A percentile compares a stretch with the other conserved stretches of the same genome.
phyloP scores from a whole-genome alignment of 345 rosid species.

The Eucalyptus erythrocorys region DNA sequence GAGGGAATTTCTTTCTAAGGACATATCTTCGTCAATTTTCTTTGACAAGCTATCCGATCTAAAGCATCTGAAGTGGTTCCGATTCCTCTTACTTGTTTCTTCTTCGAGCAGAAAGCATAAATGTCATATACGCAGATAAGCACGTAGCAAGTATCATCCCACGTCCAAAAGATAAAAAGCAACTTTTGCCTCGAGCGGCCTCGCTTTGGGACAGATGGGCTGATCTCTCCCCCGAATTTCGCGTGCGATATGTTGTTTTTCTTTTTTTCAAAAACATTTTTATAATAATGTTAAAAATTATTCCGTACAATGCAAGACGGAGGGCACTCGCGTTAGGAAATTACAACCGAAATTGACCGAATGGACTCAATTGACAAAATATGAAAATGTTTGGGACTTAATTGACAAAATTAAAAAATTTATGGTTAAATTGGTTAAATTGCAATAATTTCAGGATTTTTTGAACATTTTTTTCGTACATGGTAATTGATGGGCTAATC shows the following conservation, averaged over 20 bases:
- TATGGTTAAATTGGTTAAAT: too few species aligned
- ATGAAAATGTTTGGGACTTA: too few species aligned
- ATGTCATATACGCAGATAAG: background rate
- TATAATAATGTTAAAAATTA: too few species aligned
- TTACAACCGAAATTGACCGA: too few species aligned
- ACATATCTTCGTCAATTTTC: background rate
- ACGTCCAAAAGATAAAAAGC: background rate
- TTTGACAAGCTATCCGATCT: background rate
- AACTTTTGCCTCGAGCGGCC: background rate
- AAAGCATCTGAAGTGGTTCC: background rate
- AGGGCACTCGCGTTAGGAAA: too few species aligned
- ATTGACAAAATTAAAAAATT: too few species aligned
- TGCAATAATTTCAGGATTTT: too few species aligned
- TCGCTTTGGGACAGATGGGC: background rate
- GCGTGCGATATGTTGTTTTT: background rate
- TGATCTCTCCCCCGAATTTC: background rate
- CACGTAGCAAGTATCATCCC: background rate
- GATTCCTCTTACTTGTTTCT: background rate
- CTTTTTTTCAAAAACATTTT: too few species aligned
- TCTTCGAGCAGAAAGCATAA: background rate
- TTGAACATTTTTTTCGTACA: too few species aligned
- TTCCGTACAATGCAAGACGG: too few species aligned
- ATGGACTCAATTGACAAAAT: too few species aligned
- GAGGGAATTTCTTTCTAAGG: background rate
- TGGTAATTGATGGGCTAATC: background rate